Base-by-base conservation (phyloP, 768 basidiomycete genomes). In the Gautieria morchelliformis region DNA sequence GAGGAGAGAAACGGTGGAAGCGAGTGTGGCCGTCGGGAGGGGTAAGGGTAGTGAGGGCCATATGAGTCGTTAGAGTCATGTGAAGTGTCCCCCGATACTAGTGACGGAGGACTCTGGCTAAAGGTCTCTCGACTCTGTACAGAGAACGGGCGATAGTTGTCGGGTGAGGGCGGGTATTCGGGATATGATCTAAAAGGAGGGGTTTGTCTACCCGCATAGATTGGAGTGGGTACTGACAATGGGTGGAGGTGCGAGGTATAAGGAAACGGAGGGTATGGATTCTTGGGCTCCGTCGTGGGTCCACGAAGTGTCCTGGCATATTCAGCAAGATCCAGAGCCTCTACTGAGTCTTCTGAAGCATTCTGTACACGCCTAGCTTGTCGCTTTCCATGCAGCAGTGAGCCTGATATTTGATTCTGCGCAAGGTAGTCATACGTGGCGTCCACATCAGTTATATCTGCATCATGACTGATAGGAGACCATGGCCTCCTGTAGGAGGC, bases 291-390 rank as follows among this genome's bases (percentile, higher is more conserved):
- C 49, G 64, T 65, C 2, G 53, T 56, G 4, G 64, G 60, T n/a
- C 62, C 62, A 41, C 72, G 69, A 22, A 84, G 72, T 19, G 79
- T 80, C 59, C 66, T 70, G 7, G 83, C 74, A 68, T 86, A 88
- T 66, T 86, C 85, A 33, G 84, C 84, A 22, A 88, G 74, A 69
- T 88, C 85, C 55, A 86, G 75, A 3, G 84, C 84, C 65, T 87
- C 84, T 1, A 86, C 76, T 55, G 83, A 85, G 27, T 75, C 76
- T 58, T 86, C 85, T 6, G 84, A 83, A 4, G 77, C 70, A 58
- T 84, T 80, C 59, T 78, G 63, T 17, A 32, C 30, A 14, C 53
- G 53, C 33, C 35, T 37, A 17, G 17, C 41, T 22, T 57, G 17
- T 35, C 49, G 49, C 35, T 37, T 20, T 46, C 45, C 52, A 1